phyloP scores from a whole-genome alignment of 1,284 basidiomycete genomes.

The Tilletia walkeri region DNA sequence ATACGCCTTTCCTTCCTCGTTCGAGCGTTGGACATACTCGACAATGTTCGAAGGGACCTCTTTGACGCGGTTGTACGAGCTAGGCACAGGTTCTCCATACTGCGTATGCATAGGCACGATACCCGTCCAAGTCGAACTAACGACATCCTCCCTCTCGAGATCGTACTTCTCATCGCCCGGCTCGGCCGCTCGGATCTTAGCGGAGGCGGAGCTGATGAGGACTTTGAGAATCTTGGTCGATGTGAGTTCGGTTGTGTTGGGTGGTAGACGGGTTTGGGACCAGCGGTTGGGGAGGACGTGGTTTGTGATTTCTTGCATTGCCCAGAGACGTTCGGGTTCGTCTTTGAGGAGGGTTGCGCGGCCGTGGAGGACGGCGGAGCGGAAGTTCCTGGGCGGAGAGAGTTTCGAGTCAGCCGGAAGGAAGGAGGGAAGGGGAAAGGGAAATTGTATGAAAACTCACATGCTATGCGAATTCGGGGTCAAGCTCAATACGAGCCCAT shows the following conservation, averaged over 20 bases:
- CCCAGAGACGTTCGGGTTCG: not conserved
- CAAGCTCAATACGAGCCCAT: not conserved
- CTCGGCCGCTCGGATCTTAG: conserved; percentile 11
- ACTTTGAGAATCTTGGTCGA: not conserved
- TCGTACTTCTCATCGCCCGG: not conserved
- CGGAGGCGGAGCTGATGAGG: not conserved
- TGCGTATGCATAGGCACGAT: not conserved
- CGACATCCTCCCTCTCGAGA: conserved; percentile 7
- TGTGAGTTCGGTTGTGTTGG: not conserved
- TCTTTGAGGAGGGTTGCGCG: not conserved
- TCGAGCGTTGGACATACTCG: not conserved
- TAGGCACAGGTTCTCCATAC: not conserved
- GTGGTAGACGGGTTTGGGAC: not conserved
- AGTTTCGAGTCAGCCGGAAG: too few relatives aligned
- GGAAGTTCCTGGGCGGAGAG: not conserved
- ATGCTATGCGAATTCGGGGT: not conserved
- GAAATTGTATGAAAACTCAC: not conserved
- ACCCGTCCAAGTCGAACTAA: not conserved
- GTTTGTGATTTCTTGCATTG: conserved; percentile 2
- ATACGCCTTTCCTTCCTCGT: not conserved
- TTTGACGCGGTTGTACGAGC: conserved; percentile 9
- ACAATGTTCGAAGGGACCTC: not conserved
- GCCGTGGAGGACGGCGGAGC: not conserved
- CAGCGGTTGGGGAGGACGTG: not conserved
- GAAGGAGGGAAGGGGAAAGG: too few relatives aligned